phyloP scores from a whole-genome alignment of 2,329 filamentous ascomycete species.

The Sporothrix mexicana region DNA sequence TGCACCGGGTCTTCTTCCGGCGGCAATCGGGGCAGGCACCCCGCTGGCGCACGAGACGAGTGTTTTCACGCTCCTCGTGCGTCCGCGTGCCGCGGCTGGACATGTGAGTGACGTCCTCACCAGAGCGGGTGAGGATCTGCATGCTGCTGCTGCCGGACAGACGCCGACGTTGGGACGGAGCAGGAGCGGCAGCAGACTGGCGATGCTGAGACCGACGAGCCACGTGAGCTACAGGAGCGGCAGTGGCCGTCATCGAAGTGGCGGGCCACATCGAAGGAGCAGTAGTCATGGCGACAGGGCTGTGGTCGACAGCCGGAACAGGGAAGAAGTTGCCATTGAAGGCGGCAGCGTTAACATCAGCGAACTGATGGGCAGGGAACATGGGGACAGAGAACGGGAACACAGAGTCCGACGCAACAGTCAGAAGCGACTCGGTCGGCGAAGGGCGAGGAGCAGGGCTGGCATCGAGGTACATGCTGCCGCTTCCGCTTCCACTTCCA shows the following conservation, averaged over 20 bases:
- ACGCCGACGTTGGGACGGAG: conserved; percentile 17
- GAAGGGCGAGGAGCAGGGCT: conserved; percentile 32
- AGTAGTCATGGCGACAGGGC: not conserved
- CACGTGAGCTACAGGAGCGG: conserved; percentile 25
- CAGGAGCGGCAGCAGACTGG: conserved; percentile 6
- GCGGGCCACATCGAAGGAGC: conserved; percentile 12
- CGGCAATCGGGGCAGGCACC: conserved; percentile 69
- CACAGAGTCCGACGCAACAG: conserved; percentile 39
- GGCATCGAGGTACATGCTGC: conserved; percentile 31
- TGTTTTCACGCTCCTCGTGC: conserved; percentile 70
- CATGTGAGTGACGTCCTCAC: conserved; percentile 66
- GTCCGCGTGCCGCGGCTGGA: conserved; percentile 68
- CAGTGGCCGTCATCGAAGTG: not conserved
- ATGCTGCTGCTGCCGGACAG: conserved; percentile 49
- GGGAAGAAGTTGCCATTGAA: conserved; percentile 21
- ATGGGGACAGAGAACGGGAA: conserved; percentile 32
- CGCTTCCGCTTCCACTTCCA: conserved; percentile 30
- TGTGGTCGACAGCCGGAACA: conserved; percentile 37
- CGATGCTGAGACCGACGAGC: conserved; percentile 12
- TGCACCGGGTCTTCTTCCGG: conserved; percentile 68
- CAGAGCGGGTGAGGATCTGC: conserved; percentile 70
- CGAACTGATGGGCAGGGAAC: conserved; percentile 42
- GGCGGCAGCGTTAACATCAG: conserved; percentile 29
- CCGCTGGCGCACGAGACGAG: conserved; percentile 69
- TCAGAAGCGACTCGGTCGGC: conserved; percentile 49